phyloP scores from a whole-genome alignment of 2,329 filamentous ascomycete genomes.

The Trichoderma hamatum region DNA sequence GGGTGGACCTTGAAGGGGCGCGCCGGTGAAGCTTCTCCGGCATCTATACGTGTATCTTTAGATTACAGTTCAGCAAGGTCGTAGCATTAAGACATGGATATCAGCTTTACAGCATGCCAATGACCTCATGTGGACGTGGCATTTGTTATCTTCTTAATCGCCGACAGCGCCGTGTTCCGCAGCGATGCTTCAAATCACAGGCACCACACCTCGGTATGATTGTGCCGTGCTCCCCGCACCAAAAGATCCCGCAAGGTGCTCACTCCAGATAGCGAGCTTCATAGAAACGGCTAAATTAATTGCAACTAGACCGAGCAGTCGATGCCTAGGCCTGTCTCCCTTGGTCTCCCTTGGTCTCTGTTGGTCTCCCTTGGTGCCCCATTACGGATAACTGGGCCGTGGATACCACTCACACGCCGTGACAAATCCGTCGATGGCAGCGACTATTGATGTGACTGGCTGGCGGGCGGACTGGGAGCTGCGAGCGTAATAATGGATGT shows the following conservation, averaged over 20 bases:
- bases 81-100: background rate
- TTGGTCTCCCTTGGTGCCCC: background rate
- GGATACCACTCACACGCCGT: background rate
- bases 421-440: background rate
- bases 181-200: background rate
- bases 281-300: background rate
- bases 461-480: slow-evolving; percentile 3
- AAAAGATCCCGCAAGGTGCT: background rate
- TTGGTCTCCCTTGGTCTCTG: background rate
- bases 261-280: background rate
- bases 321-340: background rate
- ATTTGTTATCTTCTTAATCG: background rate
- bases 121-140: background rate
- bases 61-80: background rate
- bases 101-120: background rate
- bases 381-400: slow-evolving; percentile 1
- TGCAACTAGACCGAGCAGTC: background rate
- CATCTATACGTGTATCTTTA: background rate
- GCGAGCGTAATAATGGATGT: background rate
- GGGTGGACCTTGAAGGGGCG: slow-evolving; percentile 1
- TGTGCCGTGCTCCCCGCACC: slow-evolving; percentile 12
- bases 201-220: background rate
- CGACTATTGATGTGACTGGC: background rate
- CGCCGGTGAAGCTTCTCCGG: background rate
- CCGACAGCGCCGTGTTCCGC: background rate